Base-by-base conservation (phyloP, 2,329 filamentous ascomycete genomes). In the Parascedosporium putredinis region DNA sequence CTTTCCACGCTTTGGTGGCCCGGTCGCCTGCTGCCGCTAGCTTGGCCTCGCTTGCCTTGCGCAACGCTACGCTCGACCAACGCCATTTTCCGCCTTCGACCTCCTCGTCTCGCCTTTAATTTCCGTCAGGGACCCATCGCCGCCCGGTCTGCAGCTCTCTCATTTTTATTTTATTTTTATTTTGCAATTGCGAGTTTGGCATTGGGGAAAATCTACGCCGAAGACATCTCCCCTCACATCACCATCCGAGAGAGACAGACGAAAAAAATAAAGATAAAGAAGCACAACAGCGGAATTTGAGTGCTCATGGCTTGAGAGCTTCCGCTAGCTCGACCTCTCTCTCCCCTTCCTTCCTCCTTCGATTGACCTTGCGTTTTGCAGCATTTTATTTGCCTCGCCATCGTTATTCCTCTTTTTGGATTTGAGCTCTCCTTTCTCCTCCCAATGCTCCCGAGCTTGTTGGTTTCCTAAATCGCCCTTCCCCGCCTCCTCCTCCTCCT, bases 401-500 rank as follows among this genome's bases (percentile, higher is more conserved):
- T 31, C 27, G 6, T 31, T 12, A 12, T 31, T 31, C 12, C 7
- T 31, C 12, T 31, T 31, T n/a, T n/a, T n/a, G n/a, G n/a, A n/a
- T n/a, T n/a, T n/a, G n/a, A n/a, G n/a, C n/a, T n/a, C n/a, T n/a
- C n/a, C n/a, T n/a, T 31, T 6, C 27, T 12, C 12, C 12, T 31
- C 27, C 12, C 27, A 12, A 31, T 31, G 27, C 27, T 31, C 6
- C 27, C 27, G 12, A 12, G 27, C 27, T 31, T 31, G 27, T 31
- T 12, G 27, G 7, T 31, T 12, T 12, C 27, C 12, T 31, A 12
- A 31, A 31, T 12, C 6, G n/a, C 27, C 27, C 18, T 38, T 50
- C 52, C 51, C 43, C 27, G 52, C 45, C 45, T 22, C 51, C 45
- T 44, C 45, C 49, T 36, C 46, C 46, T 53, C 51, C 45, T 36